These are phyloP conservation scores for Nematocida homosporus DNA, from an alignment of 371 early-diverging fungal genomes.

Conservation along the genomic window DNA sequence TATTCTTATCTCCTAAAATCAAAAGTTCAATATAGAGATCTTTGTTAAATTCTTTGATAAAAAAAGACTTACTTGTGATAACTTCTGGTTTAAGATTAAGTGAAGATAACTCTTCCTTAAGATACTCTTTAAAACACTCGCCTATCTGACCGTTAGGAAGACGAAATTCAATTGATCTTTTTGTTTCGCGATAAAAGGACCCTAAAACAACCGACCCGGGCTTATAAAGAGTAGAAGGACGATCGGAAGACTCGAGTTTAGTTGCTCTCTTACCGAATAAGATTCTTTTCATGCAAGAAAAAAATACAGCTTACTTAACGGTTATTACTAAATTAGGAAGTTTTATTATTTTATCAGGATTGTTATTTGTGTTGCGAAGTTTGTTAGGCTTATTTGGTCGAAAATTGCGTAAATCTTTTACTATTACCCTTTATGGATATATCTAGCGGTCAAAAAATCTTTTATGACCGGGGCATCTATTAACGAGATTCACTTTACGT, in stretches of 20 bases:
- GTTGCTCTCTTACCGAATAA: constrained; percentile 52
- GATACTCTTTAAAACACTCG: constrained; percentile 20
- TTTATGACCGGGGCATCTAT: too few relatives aligned
- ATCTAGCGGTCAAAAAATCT: too few relatives aligned
- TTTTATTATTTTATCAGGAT: not conserved
- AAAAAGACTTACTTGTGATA: not conserved
- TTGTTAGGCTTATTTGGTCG: not conserved
- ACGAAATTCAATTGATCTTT: constrained; percentile 15
- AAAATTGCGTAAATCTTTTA: too few relatives aligned
- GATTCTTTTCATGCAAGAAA: constrained; percentile 42
- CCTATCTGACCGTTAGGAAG: constrained; percentile 42
- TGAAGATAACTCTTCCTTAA: constrained; percentile 12
- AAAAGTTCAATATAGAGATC: constrained; percentile 31
- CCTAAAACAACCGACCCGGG: constrained; percentile 24
- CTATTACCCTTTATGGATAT: too few relatives aligned
- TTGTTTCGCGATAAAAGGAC: constrained; percentile 15
- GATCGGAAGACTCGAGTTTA: constrained; percentile 16
- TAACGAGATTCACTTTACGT: too few relatives aligned
- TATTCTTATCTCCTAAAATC: constrained; percentile 18
- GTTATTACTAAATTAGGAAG: too few relatives aligned
- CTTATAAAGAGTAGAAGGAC: not conserved
- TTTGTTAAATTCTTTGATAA: constrained; percentile 11
- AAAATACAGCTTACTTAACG: constrained; percentile 2
- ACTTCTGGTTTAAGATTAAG: not conserved
- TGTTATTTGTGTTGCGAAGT: not conserved